Base-by-base conservation (phyloP, 805 yeast species). In the Lachancea sp. region DNA sequence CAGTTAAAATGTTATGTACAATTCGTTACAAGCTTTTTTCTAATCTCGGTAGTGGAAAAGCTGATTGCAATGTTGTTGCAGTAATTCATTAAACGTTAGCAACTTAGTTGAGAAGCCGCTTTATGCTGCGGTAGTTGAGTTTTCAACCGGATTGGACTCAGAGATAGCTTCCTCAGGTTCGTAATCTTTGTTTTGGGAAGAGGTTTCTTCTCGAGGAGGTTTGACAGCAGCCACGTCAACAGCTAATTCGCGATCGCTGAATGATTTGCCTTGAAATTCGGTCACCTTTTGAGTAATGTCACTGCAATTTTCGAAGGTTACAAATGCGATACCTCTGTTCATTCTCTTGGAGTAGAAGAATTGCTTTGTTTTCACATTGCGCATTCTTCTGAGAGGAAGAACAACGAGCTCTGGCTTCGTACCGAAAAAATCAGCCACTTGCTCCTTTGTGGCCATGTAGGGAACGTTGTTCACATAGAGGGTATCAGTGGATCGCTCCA, bases 281-380 rank as follows among this genome's bases (percentile, higher is more conserved):
- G 70, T 77, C 45, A 85, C 75, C 54, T 86, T 95, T 33, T 71
- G 70, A 36, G 74, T 83, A 49, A 78, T 76, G 22, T 75, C 75
- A 19, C 67, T 67, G 16, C 58, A 68, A 35, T 61, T 49, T 31
- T 60, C 68, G 50, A 75, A 75, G 45, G 77, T 74, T 38, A 77
- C 73, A 56, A 78, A 78, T 11, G 78, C 83, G 51, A 74, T 77
- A 29, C 84, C 83, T 67, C 72, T 57, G 64, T 70, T 60, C 45
- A 46, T 49, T 34, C 59, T 66, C 61, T 57, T 67, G 51, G 59
- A 63, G 40, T 45, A 60, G 44, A 68, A 55, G 34, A 61, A 63
- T 32, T 63, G 67, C 19, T 58, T 58, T 32, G 62, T 57, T 36
- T 43, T 57, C 34, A 47, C 45, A 41, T 52, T 56, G 43, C 50